These are phyloP conservation scores for Lindgomyces ingoldianus DNA, from an alignment of 495 filamentous ascomycete genomes.

Conservation along the genomic window DNA sequence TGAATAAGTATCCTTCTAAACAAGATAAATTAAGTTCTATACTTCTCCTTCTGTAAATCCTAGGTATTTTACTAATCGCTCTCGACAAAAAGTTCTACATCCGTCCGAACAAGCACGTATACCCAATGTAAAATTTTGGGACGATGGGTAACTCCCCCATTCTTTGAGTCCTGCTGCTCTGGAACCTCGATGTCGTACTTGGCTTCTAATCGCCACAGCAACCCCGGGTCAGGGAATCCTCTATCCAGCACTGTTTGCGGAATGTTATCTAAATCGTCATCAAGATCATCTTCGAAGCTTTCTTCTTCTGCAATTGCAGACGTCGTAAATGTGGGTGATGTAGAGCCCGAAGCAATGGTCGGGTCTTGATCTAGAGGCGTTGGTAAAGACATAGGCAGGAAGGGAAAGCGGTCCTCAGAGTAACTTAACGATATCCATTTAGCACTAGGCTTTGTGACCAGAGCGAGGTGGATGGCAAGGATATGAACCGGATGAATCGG, in stretches of 20 bases:
- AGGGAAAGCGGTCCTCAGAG: constrained; percentile 35
- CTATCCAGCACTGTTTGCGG: constrained; percentile 18
- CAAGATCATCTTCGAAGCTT: constrained; percentile 6
- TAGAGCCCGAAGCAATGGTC: not conserved
- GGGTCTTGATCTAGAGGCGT: not conserved
- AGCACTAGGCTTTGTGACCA: constrained; percentile 24
- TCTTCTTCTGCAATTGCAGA: not conserved
- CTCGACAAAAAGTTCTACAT: constrained; percentile 6
- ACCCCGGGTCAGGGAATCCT: constrained; percentile 26
- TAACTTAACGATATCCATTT: constrained; percentile 37
- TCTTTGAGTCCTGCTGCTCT: not conserved
- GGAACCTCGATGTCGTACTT: constrained; percentile 35
- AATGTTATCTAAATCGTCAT: constrained; percentile 26
- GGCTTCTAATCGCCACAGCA: constrained; percentile 29
- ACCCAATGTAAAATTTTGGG: constrained; percentile 38
- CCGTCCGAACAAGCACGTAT: constrained; percentile 33
- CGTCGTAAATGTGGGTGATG: not conserved
- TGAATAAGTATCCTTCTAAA: no score
- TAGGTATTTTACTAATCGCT: not conserved
- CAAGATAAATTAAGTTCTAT: no score
- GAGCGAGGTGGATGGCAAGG: constrained; percentile 35
- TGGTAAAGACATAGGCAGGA: constrained; percentile 12
- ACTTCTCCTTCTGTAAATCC: no score
- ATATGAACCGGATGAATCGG: constrained; percentile 31
- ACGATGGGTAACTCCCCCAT: constrained; percentile 12